Percentiles rank a stretch among this genome's conserved stretches.
Evolutionary conservation across 805 yeast genomes (phyloP).

Genomic region (Kodamaea leandrae): DNA sequence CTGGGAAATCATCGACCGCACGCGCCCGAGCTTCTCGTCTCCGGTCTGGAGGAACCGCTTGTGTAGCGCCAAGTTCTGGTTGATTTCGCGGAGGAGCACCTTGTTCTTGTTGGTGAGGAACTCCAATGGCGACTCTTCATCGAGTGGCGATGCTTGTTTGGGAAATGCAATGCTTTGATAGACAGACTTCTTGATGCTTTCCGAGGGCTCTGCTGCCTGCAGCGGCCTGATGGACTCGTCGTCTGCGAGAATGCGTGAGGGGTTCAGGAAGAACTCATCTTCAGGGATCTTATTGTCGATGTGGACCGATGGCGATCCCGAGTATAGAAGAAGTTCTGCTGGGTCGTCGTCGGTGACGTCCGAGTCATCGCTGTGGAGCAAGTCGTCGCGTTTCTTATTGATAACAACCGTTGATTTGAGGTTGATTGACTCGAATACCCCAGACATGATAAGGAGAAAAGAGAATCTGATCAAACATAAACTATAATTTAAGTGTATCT

Average conservation of each 20-base stretch:
- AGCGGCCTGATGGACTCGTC: conserved; percentile 1
- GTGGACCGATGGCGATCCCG: conserved; percentile 4
- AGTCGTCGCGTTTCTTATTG: background rate
- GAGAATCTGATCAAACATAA: too few relatives aligned
- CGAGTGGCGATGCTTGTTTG: conserved; percentile 2
- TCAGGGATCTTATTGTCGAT: conserved; percentile 13
- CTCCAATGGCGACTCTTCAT: conserved; percentile 27
- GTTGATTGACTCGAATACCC: conserved; percentile 17
- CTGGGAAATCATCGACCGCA: conserved; percentile 27
- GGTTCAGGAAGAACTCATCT: conserved; percentile 20
- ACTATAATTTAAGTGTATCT: too few relatives aligned
- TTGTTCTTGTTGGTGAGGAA: conserved; percentile 31
- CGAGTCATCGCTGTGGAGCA: background rate
- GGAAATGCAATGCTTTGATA: conserved; percentile 8
- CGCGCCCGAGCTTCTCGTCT: conserved; percentile 27
- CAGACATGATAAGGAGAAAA: conserved; percentile 1
- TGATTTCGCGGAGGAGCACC: conserved; percentile 21
- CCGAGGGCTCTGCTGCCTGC: conserved; percentile 5
- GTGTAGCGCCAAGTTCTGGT: conserved; percentile 24
- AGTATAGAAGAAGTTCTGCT: conserved; percentile 15
- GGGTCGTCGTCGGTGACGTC: conserved; percentile 13
- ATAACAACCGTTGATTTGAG: conserved; percentile 12
- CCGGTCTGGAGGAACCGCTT: conserved; percentile 29
- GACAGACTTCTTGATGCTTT: conserved; percentile 1
- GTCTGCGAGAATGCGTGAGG: conserved; percentile 15